phyloP scores from a whole-genome alignment of 192 early-diverging fungal species.

The Rhizophagus prolifer region DNA sequence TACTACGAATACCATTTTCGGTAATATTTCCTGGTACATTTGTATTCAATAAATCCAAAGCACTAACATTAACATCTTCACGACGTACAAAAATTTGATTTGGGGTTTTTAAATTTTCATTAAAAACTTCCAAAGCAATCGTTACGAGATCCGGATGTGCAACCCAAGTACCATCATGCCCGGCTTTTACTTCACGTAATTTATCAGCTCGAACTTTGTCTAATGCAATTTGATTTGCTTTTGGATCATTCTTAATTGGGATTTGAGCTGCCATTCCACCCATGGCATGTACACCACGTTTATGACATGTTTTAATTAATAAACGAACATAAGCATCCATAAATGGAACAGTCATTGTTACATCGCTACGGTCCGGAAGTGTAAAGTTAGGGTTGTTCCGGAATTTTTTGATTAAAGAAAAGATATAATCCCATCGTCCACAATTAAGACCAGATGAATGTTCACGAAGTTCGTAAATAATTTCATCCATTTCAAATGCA shows the following conservation, averaged over 20 bases:
- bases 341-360: slow-evolving; percentile 95
- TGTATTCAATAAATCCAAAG: slow-evolving; percentile 80
- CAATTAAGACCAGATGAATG: slow-evolving; percentile 99
- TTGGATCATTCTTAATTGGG: slow-evolving; percentile 91
- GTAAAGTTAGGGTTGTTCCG: slow-evolving; percentile 82
- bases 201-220: slow-evolving; percentile 95
- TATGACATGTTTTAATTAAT: slow-evolving; percentile 97
- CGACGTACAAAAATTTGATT: slow-evolving; percentile 94
- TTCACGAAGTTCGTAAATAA: slow-evolving; percentile 98
- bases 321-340: slow-evolving; percentile 98
- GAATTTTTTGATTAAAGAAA: slow-evolving; percentile 98
- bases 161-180: slow-evolving; percentile 96
- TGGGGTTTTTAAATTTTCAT: slow-evolving; percentile 93
- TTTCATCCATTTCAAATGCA: slow-evolving; percentile 99
- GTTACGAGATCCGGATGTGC: slow-evolving; percentile 96
- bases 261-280: slow-evolving; percentile 99
- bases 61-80: slow-evolving; percentile 85
- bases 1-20: slow-evolving; percentile 87
- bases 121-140: slow-evolving; percentile 85
- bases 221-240: slow-evolving; percentile 89
- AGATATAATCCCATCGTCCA: slow-evolving; percentile 99
- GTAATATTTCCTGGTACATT: slow-evolving; percentile 75
- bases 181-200: slow-evolving; percentile 91
- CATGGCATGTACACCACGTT: slow-evolving; percentile 98
- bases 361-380: slow-evolving; percentile 87